phyloP scores from a whole-genome alignment of 1,284 basidiomycete genomes.

The Psilocybe mexicana region DNA sequence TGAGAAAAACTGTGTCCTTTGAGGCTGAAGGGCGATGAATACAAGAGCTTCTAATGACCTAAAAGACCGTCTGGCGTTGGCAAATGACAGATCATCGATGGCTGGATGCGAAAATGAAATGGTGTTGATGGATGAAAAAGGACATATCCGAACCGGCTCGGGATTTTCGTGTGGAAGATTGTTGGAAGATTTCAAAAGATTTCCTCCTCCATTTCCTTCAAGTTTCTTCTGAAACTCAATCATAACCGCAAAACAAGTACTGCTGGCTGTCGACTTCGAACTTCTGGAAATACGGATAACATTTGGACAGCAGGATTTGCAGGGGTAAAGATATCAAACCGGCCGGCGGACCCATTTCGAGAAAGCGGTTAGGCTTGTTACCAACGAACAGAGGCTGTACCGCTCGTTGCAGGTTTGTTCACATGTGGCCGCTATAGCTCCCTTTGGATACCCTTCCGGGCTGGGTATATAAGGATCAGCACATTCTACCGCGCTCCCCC shows the following conservation, averaged over 20 bases:
- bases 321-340: neutral
- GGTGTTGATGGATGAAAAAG: conserved; percentile 4
- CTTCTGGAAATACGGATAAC: no score
- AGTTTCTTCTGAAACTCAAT: neutral
- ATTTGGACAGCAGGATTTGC: no score
- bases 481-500: conserved; percentile 11
- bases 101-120: conserved; percentile 4
- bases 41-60: neutral
- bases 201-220: neutral
- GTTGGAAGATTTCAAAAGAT: neutral
- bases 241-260: no score
- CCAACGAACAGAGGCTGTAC: conserved; percentile 13
- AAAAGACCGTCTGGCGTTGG: neutral
- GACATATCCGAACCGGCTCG: neutral
- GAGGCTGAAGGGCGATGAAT: neutral
- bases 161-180: neutral
- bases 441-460: conserved; percentile 23
- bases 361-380: conserved; percentile 4
- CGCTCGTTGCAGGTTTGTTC: neutral
- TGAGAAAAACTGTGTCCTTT: neutral
- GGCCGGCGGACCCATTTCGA: neutral
- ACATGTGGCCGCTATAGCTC: conserved; percentile 19
- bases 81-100: conserved; percentile 1
- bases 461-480: conserved; percentile 23
- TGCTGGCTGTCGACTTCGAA: no score